A percentile compares a stretch with the other conserved stretches of the same genome.
These are phyloP conservation scores for Dactylellina sp. DNA, from an alignment of 2,329 filamentous ascomycete genomes.

Conservation along the genomic window DNA sequence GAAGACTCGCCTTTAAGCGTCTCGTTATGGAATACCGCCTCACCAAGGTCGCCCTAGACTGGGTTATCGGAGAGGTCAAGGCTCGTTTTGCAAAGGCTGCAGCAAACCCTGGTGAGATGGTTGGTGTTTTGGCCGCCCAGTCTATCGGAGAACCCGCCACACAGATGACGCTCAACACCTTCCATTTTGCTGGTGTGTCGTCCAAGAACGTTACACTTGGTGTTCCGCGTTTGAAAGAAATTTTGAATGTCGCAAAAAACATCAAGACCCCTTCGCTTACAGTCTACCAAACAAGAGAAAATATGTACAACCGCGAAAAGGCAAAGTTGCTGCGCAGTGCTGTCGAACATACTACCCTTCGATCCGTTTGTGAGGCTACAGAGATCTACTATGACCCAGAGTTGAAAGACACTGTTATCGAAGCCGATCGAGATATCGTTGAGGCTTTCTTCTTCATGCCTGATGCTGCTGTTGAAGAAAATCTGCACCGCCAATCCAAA, in stretches of 20 bases:
- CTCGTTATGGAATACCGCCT: constrained; percentile 86
- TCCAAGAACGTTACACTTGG: constrained; percentile 99
- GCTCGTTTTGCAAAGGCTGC: constrained; percentile 86
- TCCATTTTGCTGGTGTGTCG: constrained; percentile 99
- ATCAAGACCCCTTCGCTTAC: constrained; percentile 99
- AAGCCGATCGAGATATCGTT: constrained; percentile 90
- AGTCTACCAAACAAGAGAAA: constrained; percentile 78
- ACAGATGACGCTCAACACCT: constrained; percentile 99
- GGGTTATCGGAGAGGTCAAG: constrained; percentile 90
- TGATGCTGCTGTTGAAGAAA: constrained; percentile 77
- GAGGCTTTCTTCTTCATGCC: constrained; percentile 97
- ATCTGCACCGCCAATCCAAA: constrained; percentile 78
- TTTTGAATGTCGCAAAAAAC: constrained; percentile 95
- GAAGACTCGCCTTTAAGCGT: constrained; percentile 90
- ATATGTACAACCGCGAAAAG: constrained; percentile 76
- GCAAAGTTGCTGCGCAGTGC: constrained; percentile 87
- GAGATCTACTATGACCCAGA: constrained; percentile 99
- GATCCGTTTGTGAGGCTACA: constrained; percentile 88
- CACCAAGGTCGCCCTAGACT: constrained; percentile 91
- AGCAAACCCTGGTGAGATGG: constrained; percentile 96
- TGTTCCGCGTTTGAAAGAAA: constrained; percentile 99
- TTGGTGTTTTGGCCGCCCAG: constrained; percentile 95
- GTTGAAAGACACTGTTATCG: constrained; percentile 84
- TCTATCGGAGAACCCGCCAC: constrained; percentile 99
- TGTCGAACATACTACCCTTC: constrained; percentile 93